These are phyloP conservation scores for Pleurotus platypus DNA, from an alignment of 768 basidiomycete genomes.

Conservation along the genomic window DNA sequence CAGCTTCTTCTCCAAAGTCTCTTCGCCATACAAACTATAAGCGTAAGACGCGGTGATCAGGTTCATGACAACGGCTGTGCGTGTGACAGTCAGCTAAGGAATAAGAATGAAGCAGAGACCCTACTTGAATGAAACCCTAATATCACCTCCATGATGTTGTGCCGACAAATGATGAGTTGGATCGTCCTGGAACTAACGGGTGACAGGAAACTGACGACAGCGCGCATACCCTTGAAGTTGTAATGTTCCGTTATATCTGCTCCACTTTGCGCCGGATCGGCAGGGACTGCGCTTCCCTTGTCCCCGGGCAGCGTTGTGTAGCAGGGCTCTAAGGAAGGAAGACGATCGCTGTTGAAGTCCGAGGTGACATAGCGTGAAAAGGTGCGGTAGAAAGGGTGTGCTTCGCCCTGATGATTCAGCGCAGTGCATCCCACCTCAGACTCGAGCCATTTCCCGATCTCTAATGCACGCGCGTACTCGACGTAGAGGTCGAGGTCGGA, in stretches of 20 bases:
- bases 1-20: neutral
- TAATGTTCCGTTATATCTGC: neutral
- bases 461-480: conserved; percentile 22
- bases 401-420: conserved; percentile 17
- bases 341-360: no score
- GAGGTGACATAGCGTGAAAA: neutral
- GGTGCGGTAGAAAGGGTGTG: conserved; percentile 12
- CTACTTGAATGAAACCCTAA: conserved; percentile 22
- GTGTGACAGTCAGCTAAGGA: neutral
- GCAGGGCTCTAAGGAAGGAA: no score
- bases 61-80: conserved; percentile 1
- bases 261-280: no score
- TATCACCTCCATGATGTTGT: conserved; percentile 24
- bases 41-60: neutral
- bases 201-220: neutral
- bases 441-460: conserved; percentile 33
- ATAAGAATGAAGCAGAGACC: neutral
- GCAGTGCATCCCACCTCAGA: conserved; percentile 23
- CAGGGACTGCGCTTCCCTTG: conserved; percentile 3
- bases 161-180: conserved; percentile 31
- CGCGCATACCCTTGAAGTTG: conserved; percentile 7
- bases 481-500: conserved; percentile 54
- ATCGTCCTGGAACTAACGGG: conserved; percentile 16
- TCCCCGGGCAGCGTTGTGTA: neutral
- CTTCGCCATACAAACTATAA: neutral